Percentiles rank a stretch among this genome's conserved stretches.
These are phyloP conservation scores for Dendrobium huoshanense DNA, from an alignment of 106 monocot genomes.

Conservation along the genomic window DNA sequence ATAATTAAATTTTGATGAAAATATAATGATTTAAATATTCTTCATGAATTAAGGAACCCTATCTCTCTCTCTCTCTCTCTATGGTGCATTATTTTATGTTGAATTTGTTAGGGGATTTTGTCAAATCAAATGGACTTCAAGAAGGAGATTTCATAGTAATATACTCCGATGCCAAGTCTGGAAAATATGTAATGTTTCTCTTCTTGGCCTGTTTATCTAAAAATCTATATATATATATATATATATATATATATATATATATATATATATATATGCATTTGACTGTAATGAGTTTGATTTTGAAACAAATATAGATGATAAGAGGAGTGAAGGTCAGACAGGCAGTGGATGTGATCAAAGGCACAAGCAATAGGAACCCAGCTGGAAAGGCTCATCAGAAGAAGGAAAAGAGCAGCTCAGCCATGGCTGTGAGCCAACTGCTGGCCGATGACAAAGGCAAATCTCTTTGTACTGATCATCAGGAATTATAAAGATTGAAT, in stretches of 20 bases:
- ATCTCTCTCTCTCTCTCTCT: neutral
- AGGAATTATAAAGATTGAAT: neutral
- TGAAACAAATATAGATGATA: constrained; percentile 20
- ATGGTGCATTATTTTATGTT: neutral
- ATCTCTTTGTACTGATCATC: neutral
- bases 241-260: too few relatives aligned
- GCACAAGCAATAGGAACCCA: neutral
- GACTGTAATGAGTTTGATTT: neutral
- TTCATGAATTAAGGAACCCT: too few relatives aligned
- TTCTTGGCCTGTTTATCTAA: neutral
- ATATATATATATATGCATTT: neutral
- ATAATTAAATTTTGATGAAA: too few relatives aligned
- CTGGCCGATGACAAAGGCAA: neutral
- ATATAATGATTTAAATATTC: too few relatives aligned
- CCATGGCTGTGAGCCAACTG: too few relatives aligned
- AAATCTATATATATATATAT: neutral
- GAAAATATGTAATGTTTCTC: constrained; percentile 14
- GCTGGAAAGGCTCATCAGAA: constrained; percentile 8
- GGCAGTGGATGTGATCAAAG: neutral
- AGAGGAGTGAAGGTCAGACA: constrained; percentile 25
- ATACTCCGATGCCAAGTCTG: constrained; percentile 17
- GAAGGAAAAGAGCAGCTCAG: neutral
- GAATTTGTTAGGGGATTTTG: constrained; percentile 16
- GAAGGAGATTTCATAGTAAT: constrained; percentile 33
- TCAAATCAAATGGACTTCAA: constrained; percentile 19